Evolutionary conservation across 2,329 filamentous ascomycete genomes (phyloP).

Genomic region (Aspergillus eucalypticola): DNA sequence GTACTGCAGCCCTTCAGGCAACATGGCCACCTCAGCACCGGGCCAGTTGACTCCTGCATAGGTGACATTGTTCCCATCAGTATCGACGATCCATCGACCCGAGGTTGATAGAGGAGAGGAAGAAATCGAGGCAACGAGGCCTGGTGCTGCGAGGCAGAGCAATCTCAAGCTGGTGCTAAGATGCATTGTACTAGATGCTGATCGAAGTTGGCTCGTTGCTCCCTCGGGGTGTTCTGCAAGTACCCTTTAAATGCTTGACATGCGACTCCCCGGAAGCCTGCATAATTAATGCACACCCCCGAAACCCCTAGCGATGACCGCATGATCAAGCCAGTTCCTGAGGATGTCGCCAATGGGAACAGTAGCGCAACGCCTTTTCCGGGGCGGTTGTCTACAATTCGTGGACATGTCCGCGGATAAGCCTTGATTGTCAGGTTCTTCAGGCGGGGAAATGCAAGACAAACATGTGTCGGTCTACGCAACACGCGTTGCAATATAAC

Average conservation of each 20-base stretch:
- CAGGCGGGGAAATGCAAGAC: background rate
- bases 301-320: background rate
- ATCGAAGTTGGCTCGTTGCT: background rate
- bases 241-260: background rate
- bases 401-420: background rate
- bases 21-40: constrained; percentile 33
- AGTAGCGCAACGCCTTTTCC: background rate
- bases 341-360: background rate
- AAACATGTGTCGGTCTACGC: background rate
- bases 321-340: background rate
- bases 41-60: constrained; percentile 37
- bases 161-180: background rate
- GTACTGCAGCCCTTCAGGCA: constrained; percentile 37
- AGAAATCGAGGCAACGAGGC: background rate
- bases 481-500: background rate
- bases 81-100: constrained; percentile 44
- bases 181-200: background rate
- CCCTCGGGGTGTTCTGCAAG: background rate
- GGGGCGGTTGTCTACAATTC: background rate
- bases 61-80: constrained; percentile 30
- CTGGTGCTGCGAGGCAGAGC: background rate
- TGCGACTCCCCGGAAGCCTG: background rate
- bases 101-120: constrained; percentile 29
- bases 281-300: background rate
- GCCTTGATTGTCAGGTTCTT: background rate